These are phyloP conservation scores for Petunia axillaris DNA, from an alignment of 257 asterid genomes.

Conservation along the genomic window DNA sequence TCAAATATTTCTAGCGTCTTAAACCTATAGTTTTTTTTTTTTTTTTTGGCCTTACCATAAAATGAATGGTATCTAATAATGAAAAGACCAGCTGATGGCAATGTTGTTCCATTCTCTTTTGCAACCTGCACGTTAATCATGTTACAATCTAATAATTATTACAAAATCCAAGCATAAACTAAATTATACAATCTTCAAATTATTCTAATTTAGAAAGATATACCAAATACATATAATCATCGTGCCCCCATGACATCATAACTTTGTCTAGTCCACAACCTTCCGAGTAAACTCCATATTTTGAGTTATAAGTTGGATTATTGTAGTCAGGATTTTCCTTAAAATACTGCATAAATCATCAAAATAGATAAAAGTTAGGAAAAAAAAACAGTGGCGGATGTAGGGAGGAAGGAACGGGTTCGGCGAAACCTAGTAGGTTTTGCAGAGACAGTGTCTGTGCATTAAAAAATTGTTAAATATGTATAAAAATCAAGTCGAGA, in stretches of 20 bases:
- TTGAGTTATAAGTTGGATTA: slow-evolving; percentile 59
- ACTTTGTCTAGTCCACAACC: slow-evolving; percentile 83
- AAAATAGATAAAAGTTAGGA: not conserved
- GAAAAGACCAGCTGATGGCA: slow-evolving; percentile 83
- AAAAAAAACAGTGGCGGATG: not conserved
- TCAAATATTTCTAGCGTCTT: not conserved
- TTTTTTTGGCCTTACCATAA: slow-evolving; percentile 46
- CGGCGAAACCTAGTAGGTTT: too few species aligned
- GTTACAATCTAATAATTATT: not conserved
- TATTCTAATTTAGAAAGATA: not conserved
- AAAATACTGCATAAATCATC: slow-evolving; percentile 52
- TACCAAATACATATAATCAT: slow-evolving; percentile 93
- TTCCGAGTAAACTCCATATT: slow-evolving; percentile 63
- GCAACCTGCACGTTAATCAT: slow-evolving; percentile 57
- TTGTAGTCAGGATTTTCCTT: slow-evolving; percentile 62
- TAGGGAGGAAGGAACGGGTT: too few species aligned
- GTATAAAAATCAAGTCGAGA: too few species aligned
- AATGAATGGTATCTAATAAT: slow-evolving; percentile 85
- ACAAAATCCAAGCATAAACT: not conserved
- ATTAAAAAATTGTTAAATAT: too few species aligned
- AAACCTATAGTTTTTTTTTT: not conserved
- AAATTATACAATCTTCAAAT: not conserved
- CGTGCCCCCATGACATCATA: slow-evolving; percentile 94
- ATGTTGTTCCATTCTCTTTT: slow-evolving; percentile 64
- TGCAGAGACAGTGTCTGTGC: too few species aligned